phyloP scores from a whole-genome alignment of 352 stramenopile genomes.

The Globisporangium uncinulatum region DNA sequence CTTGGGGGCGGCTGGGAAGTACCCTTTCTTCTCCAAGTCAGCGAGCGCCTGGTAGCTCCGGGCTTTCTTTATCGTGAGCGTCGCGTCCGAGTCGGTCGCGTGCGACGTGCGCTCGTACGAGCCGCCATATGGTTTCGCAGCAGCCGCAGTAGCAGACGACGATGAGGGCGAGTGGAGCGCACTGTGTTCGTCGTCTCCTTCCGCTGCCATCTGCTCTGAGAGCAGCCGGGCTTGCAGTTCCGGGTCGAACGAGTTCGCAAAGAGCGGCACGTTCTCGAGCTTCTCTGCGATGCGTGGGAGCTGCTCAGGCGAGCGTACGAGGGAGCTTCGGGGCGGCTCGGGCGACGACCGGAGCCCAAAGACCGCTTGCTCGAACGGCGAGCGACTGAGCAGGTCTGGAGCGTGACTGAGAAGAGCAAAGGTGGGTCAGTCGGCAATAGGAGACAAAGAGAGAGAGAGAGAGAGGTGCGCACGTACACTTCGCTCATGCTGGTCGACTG shows the following conservation, averaged over 20 bases:
- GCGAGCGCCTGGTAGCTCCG: slow-evolving; percentile 71
- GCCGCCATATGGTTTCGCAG: slow-evolving; percentile 34
- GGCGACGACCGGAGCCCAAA: slow-evolving; percentile 14
- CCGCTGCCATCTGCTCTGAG: slow-evolving; percentile 50
- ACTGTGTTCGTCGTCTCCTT: slow-evolving; percentile 19
- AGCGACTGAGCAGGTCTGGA: slow-evolving; percentile 49
- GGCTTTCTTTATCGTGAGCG: slow-evolving; percentile 67
- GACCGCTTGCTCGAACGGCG: slow-evolving; percentile 46
- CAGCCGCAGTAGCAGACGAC: too few relatives aligned
- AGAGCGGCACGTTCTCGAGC: slow-evolving; percentile 48
- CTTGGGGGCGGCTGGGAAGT: slow-evolving; percentile 72
- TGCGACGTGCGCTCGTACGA: slow-evolving; percentile 41
- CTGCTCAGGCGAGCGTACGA: slow-evolving; percentile 34
- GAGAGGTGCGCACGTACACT: slow-evolving; percentile 29
- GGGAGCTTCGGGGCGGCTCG: slow-evolving; percentile 7
- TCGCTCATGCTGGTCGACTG: slow-evolving; percentile 38
- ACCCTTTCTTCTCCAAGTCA: slow-evolving; percentile 81
- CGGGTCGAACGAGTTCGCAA: slow-evolving; percentile 47
- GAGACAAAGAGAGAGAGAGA: neutral
- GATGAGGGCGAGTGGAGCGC: neutral
- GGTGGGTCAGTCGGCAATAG: neutral
- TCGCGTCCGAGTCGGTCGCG: slow-evolving; percentile 9
- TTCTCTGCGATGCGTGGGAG: slow-evolving; percentile 70
- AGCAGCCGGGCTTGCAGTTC: slow-evolving; percentile 51
- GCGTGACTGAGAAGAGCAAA: slow-evolving; percentile 17